Evolutionary conservation across 257 asterid species (phyloP), one percentile per base, ranked within the genome.

Genomic region (Solanum microdontum): DNA sequence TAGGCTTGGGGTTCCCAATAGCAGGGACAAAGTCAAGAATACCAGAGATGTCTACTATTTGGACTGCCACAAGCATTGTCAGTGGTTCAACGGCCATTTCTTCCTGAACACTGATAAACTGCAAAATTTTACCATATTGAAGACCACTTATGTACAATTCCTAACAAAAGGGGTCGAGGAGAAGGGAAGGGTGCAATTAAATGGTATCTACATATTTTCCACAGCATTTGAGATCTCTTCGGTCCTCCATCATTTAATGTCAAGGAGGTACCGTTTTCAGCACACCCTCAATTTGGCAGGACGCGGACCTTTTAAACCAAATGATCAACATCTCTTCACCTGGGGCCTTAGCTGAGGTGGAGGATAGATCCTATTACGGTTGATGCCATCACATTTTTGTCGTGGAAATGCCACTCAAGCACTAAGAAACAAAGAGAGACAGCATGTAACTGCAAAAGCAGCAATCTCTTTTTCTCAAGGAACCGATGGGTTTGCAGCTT

Each of bases 401-500:
- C 9, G 11, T 30, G 69, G 69, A 48, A 82, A 28, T 14, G 69
- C 55, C 28, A 19, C 40, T 30, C 19, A 5, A 76, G 69, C 69
- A 48, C 85, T 30, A 9, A 10, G 69, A 48, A 82, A 82, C 30
- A 48, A 82, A 48, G 70, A 48, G 70, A 82, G 85, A 24, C 69
- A 28, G 30, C 68, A 82, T 82, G 69, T 45, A 80, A 80, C 85
- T 48, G 85, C 69, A 11, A 58, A 28, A 48, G 85, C 70, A 48
- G 21, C 26, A 82, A 48, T 26, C 30, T 48, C 66, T 26, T 37
- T 26, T 84, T 21, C 82, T 88, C 90, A 89, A n/a, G 86, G 87
- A 55, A 77, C 40, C 39, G 90, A 87, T 87, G 89, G 77, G 69
- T 89, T 90, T 48, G 88, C 88, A 62, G 91, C 84, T 84, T 92